Percentiles rank a stretch among this genome's conserved stretches.
These are phyloP conservation scores for Scedosporium dehoogii DNA, from an alignment of 2,329 filamentous ascomycete species.

Conservation along the genomic window DNA sequence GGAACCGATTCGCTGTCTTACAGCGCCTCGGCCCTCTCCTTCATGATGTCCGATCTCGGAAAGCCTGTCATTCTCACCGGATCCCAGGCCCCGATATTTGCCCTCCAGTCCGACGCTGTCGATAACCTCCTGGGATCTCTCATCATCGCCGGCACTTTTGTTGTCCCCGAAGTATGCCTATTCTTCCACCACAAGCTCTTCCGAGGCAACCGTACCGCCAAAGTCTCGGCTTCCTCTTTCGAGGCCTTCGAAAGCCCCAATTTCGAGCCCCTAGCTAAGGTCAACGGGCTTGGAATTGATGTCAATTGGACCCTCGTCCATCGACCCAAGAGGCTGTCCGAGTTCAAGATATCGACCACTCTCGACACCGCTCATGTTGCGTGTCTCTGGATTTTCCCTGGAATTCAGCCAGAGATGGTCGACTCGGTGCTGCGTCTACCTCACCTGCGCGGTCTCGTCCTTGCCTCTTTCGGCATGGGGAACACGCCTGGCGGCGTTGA, in stretches of 20 bases:
- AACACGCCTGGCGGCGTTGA: slow-evolving; percentile 80
- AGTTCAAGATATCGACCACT: slow-evolving; percentile 63
- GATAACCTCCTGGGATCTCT: slow-evolving; percentile 83
- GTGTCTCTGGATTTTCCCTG: slow-evolving; percentile 81
- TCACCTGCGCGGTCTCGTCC: slow-evolving; percentile 69
- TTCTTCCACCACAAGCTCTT: slow-evolving; percentile 92
- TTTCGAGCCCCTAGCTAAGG: slow-evolving; percentile 67
- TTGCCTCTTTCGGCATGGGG: slow-evolving; percentile 89
- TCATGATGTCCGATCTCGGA: slow-evolving; percentile 84
- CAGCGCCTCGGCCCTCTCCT: slow-evolving; percentile 80
- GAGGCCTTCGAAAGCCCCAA: slow-evolving; percentile 88
- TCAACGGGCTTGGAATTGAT: slow-evolving; percentile 70
- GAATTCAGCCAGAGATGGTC: slow-evolving; percentile 88
- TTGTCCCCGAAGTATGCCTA: slow-evolving; percentile 84
- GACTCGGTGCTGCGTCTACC: slow-evolving; percentile 70
- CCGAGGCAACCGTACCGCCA: slow-evolving; percentile 79
- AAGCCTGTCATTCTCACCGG: slow-evolving; percentile 86
- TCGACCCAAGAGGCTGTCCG: slow-evolving; percentile 62
- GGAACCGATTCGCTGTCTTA: slow-evolving; percentile 86
- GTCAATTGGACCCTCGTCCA: slow-evolving; percentile 73
- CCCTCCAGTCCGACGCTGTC: slow-evolving; percentile 81
- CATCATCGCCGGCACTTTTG: slow-evolving; percentile 84
- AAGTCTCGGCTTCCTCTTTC: slow-evolving; percentile 78
- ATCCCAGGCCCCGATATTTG: slow-evolving; percentile 77
- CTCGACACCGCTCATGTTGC: slow-evolving; percentile 84